Evolutionary conservation across 2,329 filamentous ascomycete genomes (phyloP).

Genomic region (Thelonectria rubi): DNA sequence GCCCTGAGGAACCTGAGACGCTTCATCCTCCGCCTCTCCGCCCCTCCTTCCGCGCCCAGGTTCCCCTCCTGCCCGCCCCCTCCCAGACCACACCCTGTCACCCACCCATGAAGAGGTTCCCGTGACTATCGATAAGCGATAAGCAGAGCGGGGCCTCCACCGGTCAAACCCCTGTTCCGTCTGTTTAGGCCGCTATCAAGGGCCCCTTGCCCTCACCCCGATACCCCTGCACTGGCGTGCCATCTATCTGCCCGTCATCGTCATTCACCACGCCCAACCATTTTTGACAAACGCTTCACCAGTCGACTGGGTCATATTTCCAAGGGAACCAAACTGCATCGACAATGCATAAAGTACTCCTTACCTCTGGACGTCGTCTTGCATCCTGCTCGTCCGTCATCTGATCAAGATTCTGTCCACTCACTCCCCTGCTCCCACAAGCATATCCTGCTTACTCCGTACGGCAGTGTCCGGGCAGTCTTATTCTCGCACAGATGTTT

Average conservation of each 20-base stretch:
- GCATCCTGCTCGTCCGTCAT: too few relatives aligned
- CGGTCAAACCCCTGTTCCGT: conserved; percentile 6
- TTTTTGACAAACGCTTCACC: not conserved
- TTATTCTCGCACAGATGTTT: not conserved
- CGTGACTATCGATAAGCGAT: conserved; percentile 31
- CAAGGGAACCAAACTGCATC: not conserved
- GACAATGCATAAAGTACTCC: not conserved
- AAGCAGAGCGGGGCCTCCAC: conserved; percentile 17
- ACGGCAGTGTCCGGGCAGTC: not conserved
- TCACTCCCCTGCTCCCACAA: too few relatives aligned
- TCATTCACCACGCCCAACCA: not conserved
- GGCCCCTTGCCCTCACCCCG: conserved; percentile 7
- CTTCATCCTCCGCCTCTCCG: conserved; percentile 7
- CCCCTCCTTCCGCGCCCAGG: conserved; percentile 5
- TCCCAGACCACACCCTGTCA: not conserved
- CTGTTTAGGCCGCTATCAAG: conserved; percentile 17
- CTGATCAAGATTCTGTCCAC: too few relatives aligned
- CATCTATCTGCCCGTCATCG: conserved; percentile 15
- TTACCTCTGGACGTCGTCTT: not conserved
- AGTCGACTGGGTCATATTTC: conserved; percentile 5
- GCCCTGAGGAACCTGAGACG: not conserved
- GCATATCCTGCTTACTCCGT: not conserved
- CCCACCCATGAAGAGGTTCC: conserved; percentile 6
- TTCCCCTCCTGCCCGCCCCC: conserved; percentile 7
- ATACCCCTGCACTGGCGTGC: conserved; percentile 16